A percentile compares a stretch with the other conserved stretches of the same genome.
Conservation (phyloP, 2,329 filamentous ascomycete genomes). For the Fusarium liriodendri region DNA sequence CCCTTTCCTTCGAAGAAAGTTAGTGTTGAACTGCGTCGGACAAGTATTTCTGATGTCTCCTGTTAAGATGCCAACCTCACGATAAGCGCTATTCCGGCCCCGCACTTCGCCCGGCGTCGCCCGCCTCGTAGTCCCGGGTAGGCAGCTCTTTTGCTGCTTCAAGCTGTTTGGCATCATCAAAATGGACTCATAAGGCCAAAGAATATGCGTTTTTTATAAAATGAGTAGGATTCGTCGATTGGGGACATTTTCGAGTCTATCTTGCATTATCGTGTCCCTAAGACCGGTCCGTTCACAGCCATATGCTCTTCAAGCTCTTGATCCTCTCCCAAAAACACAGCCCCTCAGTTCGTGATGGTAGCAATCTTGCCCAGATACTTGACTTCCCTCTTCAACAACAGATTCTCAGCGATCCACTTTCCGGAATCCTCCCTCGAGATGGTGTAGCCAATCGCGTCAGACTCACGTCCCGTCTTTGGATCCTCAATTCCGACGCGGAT, state of each 20-base stretch:
- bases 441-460: slow-evolving; percentile 56
- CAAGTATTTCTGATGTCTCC: neutral
- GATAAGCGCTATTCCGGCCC: neutral
- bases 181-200: neutral
- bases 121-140: neutral
- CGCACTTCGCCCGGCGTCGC: neutral
- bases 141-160: neutral
- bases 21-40: accelerated
- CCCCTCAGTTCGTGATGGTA: slow-evolving; percentile 49
- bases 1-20: accelerated
- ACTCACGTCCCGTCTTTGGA: slow-evolving; percentile 45
- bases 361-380: slow-evolving; percentile 51
- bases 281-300: neutral
- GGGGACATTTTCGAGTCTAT: neutral
- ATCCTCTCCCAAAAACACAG: too few relatives aligned
- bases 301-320: neutral
- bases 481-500: slow-evolving; percentile 57
- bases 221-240: neutral
- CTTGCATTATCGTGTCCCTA: neutral
- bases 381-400: slow-evolving; percentile 41
- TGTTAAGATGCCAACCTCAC: neutral
- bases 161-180: neutral
- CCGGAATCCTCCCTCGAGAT: slow-evolving; percentile 60
- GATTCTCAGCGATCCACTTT: slow-evolving; percentile 57
- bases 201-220: neutral